These are phyloP conservation scores for Zygnema cylindricum DNA, from an alignment of 139 green algal species.

Conservation along the genomic window DNA sequence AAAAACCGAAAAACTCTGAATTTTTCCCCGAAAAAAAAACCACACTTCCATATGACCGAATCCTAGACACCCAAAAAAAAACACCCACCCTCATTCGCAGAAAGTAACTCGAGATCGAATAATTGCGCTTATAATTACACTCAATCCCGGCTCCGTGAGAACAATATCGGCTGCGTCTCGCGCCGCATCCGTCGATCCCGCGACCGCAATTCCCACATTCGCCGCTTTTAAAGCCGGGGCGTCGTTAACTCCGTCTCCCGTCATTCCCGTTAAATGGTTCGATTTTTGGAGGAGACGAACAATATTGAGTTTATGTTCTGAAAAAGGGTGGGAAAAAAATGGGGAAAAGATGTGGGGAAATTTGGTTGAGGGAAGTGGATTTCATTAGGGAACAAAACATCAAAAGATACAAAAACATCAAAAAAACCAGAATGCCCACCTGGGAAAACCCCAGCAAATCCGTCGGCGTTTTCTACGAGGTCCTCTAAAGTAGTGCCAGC, in stretches of 20 bases:
- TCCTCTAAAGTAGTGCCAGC: too few relatives aligned
- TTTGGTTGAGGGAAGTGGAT: too few relatives aligned
- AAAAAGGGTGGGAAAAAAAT: too few relatives aligned
- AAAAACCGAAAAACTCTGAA: too few relatives aligned
- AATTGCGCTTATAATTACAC: constrained; percentile 73
- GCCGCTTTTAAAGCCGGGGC: constrained; percentile 83
- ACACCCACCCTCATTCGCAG: constrained; percentile 22
- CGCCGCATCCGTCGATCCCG: constrained; percentile 82
- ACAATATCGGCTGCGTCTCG: constrained; percentile 89
- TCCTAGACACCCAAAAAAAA: too few relatives aligned
- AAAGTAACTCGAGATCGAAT: constrained; percentile 42
- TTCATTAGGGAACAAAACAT: too few relatives aligned
- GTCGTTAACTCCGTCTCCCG: constrained; percentile 91
- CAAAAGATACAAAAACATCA: too few relatives aligned
- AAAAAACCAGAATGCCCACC: too few relatives aligned
- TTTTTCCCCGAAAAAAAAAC: too few relatives aligned
- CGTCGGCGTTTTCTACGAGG: constrained; percentile 16
- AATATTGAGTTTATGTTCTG: constrained; percentile 6
- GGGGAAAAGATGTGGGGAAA: too few relatives aligned
- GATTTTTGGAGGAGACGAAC: not conserved
- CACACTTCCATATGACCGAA: too few relatives aligned
- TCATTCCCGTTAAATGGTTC: constrained; percentile 69
- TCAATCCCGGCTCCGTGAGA: constrained; percentile 81
- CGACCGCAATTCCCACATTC: constrained; percentile 87
- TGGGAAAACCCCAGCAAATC: constrained; percentile 29